Evolutionary conservation across 768 basidiomycete species (phyloP), one percentile per base, ranked within the genome.

Genomic region (Tulasnella sp.): DNA sequence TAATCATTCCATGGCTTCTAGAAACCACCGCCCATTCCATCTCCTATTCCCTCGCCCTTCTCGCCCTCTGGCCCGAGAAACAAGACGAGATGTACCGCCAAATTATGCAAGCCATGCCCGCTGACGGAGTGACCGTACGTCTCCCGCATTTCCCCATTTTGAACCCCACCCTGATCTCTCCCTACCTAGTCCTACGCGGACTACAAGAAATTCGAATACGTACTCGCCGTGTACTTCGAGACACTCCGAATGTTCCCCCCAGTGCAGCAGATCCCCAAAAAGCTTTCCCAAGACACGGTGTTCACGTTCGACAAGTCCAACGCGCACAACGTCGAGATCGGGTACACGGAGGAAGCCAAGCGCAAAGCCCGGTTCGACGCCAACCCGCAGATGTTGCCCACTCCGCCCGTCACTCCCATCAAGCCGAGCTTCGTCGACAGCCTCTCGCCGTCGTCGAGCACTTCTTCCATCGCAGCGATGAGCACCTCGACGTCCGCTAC

Each of bases 11-110:
- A 22, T 35, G n/a, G n/a, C n/a, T 47, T 34, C 35, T 66, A 84
- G 85, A 86, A 78, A 87, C 85, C 2, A 85, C 85, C 0, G 85
- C 86, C 0, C 81, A 83, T 73, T 81, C 81, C 0, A 79, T 87
- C 1, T 82, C 84, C 0, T 85, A 81, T 11, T 82, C 84, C 0
- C 75, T 87, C 11, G 85, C 81, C 0, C 82, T 82, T 75, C 78
- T 88, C 19, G 80, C 83, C 1, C 71, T 84, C 12, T 74, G 85
- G 75, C 79, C 82, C 5, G 82, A 84, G 14, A 78, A 84, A 19
- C 86, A 87, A 77, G 78, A 84, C 17, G 84, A 84, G 73, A 79
- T 85, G 7, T 78, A 82, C 72, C 78, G 83, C 16, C 82, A 86
- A 41, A 83, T 86, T n/a, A 71, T 79, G 12, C 75, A 76, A 6